Conservation (phyloP, 139 green algal genomes). For the Chlorokybus atmophyticus region DNA sequence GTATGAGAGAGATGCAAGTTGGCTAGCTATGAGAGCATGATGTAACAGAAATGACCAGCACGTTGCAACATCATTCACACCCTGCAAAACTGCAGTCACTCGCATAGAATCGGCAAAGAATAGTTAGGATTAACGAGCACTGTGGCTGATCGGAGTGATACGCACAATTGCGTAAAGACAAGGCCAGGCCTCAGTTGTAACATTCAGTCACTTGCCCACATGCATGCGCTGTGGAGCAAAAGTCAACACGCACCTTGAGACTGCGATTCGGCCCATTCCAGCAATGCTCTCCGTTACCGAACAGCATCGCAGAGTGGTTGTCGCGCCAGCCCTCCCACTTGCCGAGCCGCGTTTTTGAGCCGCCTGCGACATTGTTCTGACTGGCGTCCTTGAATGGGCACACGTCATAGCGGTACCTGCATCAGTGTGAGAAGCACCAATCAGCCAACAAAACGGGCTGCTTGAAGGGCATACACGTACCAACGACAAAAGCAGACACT, state of each 20-base stretch:
- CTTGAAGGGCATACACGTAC: not conserved
- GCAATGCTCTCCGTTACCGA: conserved; percentile 23
- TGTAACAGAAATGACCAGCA: too few relatives aligned
- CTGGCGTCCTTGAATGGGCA: conserved; percentile 25
- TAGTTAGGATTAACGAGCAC: too few relatives aligned
- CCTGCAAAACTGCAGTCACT: not conserved
- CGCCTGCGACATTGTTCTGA: conserved; percentile 26
- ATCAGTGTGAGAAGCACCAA: not conserved
- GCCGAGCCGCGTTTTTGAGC: conserved; percentile 17
- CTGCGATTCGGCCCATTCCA: conserved; percentile 29
- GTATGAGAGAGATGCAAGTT: too few relatives aligned
- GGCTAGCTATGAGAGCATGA: too few relatives aligned
- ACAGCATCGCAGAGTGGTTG: conserved; percentile 23
- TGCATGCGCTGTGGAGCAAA: not conserved
- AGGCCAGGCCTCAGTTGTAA: not conserved
- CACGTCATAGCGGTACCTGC: conserved; percentile 25
- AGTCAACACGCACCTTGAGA: conserved; percentile 8
- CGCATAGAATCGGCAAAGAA: not conserved
- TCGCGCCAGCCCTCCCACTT: conserved; percentile 24
- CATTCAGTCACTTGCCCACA: not conserved
- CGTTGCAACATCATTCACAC: not conserved
- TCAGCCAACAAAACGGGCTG: conserved; percentile 7
- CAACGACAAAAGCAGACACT: too few relatives aligned
- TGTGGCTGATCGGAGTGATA: not conserved
- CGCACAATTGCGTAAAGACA: not conserved